phyloP scores from a whole-genome alignment of 108 stramenopile species.

The Skeletonema menzelii region DNA sequence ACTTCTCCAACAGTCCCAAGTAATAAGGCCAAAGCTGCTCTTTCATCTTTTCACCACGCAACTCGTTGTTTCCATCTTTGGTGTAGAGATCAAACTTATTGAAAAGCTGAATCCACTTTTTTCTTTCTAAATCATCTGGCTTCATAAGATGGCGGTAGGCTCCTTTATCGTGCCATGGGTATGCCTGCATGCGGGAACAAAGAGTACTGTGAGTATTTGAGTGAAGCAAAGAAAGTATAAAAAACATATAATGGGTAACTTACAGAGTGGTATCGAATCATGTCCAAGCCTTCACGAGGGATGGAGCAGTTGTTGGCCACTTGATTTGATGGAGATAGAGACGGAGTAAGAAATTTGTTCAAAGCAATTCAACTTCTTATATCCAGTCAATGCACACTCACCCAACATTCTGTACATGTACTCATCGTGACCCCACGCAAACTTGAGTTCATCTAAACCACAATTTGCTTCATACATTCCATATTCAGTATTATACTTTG shows the following conservation, averaged over 20 bases:
- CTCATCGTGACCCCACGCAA: conserved; percentile 84
- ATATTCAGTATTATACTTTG: conserved; percentile 51
- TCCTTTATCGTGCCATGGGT: conserved; percentile 27
- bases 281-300: conserved; percentile 73
- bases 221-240: not conserved
- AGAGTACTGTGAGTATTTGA: not conserved
- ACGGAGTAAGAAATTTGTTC: not conserved
- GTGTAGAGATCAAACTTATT: conserved; percentile 83
- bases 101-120: conserved; percentile 73
- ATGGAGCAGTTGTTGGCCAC: conserved; percentile 63
- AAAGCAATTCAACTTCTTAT: not conserved
- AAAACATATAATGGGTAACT: no score
- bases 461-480: conserved; percentile 75
- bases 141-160: conserved; percentile 68
- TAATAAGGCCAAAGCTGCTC: conserved; percentile 78
- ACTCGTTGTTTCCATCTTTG: conserved; percentile 63
- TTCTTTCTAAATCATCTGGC: conserved; percentile 55
- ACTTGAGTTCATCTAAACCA: conserved; percentile 64
- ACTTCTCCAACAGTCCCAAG: conserved; percentile 66
- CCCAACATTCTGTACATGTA: conserved; percentile 85
- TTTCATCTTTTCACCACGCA: conserved; percentile 45
- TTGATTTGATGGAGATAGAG: not conserved
- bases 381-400: not conserved
- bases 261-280: conserved; percentile 73
- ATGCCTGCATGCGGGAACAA: not conserved